Evolutionary conservation across 2,329 filamentous ascomycete species (phyloP).

Genomic region (Colletotrichum godetiae): DNA sequence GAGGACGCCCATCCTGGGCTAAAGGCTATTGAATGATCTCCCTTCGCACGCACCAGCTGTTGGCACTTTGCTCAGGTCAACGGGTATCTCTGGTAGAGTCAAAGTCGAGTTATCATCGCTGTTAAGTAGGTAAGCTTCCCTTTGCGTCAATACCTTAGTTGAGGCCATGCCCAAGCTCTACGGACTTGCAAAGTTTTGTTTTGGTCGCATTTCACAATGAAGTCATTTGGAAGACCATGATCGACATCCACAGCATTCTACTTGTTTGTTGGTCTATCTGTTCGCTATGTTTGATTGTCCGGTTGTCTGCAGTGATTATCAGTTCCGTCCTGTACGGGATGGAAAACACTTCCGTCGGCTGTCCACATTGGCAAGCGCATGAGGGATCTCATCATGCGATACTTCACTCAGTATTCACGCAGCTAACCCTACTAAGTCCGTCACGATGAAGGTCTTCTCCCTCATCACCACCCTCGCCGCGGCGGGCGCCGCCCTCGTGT

Average conservation of each 20-base stretch:
- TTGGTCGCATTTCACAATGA: background rate
- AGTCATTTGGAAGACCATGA: background rate
- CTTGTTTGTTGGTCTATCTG: background rate
- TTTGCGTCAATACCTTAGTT: background rate
- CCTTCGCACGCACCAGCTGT: constrained; percentile 15
- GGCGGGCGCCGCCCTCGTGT: constrained; percentile 36
- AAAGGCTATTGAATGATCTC: background rate
- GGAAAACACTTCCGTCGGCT: background rate
- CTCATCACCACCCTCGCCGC: constrained; percentile 30
- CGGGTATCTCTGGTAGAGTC: background rate
- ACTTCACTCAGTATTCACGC: background rate
- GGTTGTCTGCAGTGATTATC: no score
- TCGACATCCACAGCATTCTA: background rate
- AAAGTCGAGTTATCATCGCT: constrained; percentile 7
- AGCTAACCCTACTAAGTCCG: constrained; percentile 2
- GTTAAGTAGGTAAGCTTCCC: constrained; percentile 10
- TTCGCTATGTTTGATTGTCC: background rate
- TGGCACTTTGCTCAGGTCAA: constrained; percentile 15
- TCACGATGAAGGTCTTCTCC: constrained; percentile 37
- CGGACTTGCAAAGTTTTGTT: background rate
- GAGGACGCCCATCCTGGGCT: background rate
- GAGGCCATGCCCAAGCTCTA: background rate
- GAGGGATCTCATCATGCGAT: background rate
- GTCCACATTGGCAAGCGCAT: background rate
- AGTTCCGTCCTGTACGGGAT: background rate